A percentile compares a stretch with the other conserved stretches of the same genome.
Conservation (phyloP, 768 basidiomycete genomes). For the Saitozyma podzolica region DNA sequence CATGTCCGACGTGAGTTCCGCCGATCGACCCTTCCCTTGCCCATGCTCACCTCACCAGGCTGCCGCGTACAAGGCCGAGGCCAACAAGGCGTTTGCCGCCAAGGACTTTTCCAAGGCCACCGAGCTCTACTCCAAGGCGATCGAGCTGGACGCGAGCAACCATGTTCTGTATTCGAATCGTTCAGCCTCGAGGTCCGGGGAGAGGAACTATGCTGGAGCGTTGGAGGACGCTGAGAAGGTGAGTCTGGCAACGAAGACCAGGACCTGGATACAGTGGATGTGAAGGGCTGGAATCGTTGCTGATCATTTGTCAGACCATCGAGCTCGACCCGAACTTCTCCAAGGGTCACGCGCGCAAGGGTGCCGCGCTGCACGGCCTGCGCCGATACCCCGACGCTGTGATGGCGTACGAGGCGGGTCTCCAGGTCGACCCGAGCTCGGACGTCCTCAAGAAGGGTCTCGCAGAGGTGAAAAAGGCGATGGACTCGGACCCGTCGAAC, state of each 20-base stretch:
- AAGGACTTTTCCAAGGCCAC: constrained; percentile 86
- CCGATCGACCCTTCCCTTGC: too few relatives aligned
- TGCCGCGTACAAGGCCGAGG: constrained; percentile 77
- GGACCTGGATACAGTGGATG: background rate
- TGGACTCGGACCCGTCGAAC: constrained; percentile 59
- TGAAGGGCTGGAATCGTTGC: background rate
- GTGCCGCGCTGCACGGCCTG: constrained; percentile 86
- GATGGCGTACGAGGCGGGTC: constrained; percentile 74
- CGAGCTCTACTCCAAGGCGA: constrained; percentile 59
- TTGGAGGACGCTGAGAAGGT: constrained; percentile 90
- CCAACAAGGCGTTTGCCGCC: constrained; percentile 92
- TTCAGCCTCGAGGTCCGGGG: constrained; percentile 85
- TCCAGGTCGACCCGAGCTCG: constrained; percentile 73
- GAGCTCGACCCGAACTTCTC: constrained; percentile 76
- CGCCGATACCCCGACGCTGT: constrained; percentile 79
- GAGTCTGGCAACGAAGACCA: constrained; percentile 32
- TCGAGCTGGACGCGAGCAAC: constrained; percentile 76
- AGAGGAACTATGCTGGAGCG: constrained; percentile 72
- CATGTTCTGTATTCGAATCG: constrained; percentile 91
- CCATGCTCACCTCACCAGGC: constrained; percentile 48
- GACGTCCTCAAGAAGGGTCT: constrained; percentile 81
- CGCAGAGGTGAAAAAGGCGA: constrained; percentile 81
- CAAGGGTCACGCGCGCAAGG: constrained; percentile 88
- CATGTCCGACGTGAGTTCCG: too few relatives aligned
- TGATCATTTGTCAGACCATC: constrained; percentile 63